Evolutionary conservation across 768 basidiomycete genomes (phyloP).

Genomic region (Hemileccinum rubropunctum): DNA sequence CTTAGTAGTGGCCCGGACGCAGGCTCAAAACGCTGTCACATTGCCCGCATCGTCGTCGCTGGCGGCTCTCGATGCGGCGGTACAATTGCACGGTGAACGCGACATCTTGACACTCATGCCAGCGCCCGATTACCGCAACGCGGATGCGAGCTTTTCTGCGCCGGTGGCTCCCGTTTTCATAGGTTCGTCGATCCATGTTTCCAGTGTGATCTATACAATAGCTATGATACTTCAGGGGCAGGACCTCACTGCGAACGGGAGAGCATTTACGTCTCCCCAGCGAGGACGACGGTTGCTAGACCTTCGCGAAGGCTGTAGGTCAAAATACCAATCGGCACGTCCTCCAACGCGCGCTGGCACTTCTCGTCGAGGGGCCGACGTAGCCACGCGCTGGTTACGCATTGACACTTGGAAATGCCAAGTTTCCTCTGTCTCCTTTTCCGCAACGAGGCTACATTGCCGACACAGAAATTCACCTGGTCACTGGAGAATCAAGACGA

Average conservation of each 20-base stretch:
- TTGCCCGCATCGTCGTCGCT: not conserved
- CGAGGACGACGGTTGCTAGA: not conserved
- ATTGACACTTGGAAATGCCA: too few relatives aligned
- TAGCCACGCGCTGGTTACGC: too few relatives aligned
- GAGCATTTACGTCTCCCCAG: conserved; percentile 7
- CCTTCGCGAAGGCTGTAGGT: conserved; percentile 18
- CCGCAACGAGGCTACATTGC: not conserved
- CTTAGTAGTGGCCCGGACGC: too few relatives aligned
- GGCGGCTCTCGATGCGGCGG: not conserved
- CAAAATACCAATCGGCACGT: too few relatives aligned
- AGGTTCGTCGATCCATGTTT: conserved; percentile 3
- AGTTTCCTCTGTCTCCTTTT: too few relatives aligned
- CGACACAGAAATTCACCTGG: too few relatives aligned
- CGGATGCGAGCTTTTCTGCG: too few relatives aligned
- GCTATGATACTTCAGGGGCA: conserved; percentile 2
- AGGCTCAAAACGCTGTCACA: not conserved
- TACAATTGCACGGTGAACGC: not conserved
- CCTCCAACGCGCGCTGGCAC: too few relatives aligned
- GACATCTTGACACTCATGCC: not conserved
- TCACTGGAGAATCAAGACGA: not conserved
- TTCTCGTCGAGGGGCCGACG: too few relatives aligned
- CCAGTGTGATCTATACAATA: not conserved
- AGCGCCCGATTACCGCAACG: not conserved
- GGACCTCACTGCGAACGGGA: not conserved
- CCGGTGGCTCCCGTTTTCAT: not conserved